phyloP scores from a whole-genome alignment of 2,329 filamentous ascomycete species.

The Cladosporium halotolerans region DNA sequence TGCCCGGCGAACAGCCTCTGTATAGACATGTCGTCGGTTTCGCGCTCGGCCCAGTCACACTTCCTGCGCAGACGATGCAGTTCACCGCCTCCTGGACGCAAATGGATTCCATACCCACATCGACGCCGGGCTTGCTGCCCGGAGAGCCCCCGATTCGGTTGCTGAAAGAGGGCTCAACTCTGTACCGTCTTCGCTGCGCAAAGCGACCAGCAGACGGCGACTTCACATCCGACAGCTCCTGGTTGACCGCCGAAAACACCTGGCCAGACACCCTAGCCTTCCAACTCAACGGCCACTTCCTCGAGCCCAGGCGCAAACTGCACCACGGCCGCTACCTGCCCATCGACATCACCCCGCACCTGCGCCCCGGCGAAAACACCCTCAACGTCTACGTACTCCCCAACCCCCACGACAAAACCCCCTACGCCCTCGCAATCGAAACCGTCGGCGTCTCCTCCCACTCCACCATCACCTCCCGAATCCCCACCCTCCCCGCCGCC shows the following conservation, averaged over 20 bases:
- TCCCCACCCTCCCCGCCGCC: conserved; percentile 34
- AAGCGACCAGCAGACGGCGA: conserved; percentile 30
- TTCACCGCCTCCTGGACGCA: background rate
- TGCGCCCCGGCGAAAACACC: conserved; percentile 56
- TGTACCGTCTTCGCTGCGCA: conserved; percentile 66
- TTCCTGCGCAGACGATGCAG: conserved; percentile 11
- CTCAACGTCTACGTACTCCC: conserved; percentile 46
- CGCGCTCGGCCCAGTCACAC: conserved; percentile 41
- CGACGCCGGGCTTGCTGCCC: background rate
- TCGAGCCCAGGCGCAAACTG: conserved; percentile 58
- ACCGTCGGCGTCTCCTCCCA: conserved; percentile 51
- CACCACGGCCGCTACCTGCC: conserved; percentile 72
- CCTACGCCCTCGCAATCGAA: conserved; percentile 66
- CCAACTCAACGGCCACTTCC: conserved; percentile 53
- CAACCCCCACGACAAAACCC: conserved; percentile 31
- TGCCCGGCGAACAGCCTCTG: conserved; percentile 22
- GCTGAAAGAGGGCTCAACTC: conserved; percentile 48
- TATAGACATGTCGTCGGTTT: conserved; percentile 56
- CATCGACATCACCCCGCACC: conserved; percentile 60
- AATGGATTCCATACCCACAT: background rate
- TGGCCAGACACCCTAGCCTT: conserved; percentile 71
- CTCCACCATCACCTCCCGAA: conserved; percentile 32
- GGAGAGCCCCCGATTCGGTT: conserved; percentile 16
- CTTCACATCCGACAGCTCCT: conserved; percentile 44
- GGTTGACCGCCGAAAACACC: conserved; percentile 56